Evolutionary conservation across 495 filamentous ascomycete species (phyloP).

Genomic region (Parachaetomium inaequale): DNA sequence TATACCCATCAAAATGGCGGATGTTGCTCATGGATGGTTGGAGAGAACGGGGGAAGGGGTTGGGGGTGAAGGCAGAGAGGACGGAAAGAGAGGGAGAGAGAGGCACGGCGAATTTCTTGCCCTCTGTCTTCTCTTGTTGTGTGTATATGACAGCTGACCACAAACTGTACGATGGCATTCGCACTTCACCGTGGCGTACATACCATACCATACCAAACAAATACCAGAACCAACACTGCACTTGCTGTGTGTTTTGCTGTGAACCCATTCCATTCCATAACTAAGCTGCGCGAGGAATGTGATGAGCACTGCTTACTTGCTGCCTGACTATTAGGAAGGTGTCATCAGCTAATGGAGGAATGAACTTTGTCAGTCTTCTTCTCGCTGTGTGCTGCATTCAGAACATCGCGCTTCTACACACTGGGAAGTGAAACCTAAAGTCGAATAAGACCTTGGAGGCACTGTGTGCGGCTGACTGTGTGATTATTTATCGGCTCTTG

Average conservation of each 20-base stretch:
- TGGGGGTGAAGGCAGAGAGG: no score
- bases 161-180: constrained; percentile 14
- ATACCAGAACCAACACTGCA: neutral
- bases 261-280: neutral
- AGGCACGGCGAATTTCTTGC: neutral
- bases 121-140: neutral
- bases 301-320: neutral
- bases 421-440: neutral
- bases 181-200: constrained; percentile 10
- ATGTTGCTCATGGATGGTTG: neutral
- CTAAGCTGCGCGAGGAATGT: neutral
- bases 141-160: constrained; percentile 9
- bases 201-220: neutral
- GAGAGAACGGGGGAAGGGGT: neutral
- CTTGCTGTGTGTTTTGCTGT: no score
- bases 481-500: neutral
- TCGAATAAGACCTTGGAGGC: neutral
- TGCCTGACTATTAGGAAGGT: no score
- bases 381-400: neutral
- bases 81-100: no score
- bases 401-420: neutral
- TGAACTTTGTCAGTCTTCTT: neutral
- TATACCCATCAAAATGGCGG: neutral
- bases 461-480: neutral
- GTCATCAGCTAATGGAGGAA: neutral